Base-by-base conservation (phyloP, 75 land plant species). In the Selaginella tamariscina region DNA sequence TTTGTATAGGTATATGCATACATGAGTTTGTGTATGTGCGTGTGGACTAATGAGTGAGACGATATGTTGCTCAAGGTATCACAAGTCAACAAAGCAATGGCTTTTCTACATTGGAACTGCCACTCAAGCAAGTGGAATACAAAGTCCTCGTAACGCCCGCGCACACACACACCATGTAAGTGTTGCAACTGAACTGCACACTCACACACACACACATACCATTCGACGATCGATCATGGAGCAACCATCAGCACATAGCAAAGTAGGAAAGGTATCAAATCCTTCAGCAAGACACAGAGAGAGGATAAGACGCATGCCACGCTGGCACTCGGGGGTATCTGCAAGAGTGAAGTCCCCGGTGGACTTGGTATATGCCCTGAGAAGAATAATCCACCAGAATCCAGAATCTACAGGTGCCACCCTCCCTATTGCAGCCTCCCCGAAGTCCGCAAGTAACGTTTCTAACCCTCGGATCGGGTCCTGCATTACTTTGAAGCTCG, bases 191-290 rank as follows among this genome's bases (percentile, higher is more conserved):
- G n/a, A n/a, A n/a, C n/a, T n/a, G n/a, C n/a, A n/a, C n/a, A n/a
- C n/a, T n/a, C n/a, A n/a, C n/a, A n/a, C n/a, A n/a, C n/a, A n/a
- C n/a, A n/a, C n/a, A 49, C 54, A 74, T 77, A 89, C 96, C 96
- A 89, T 89, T 65, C 88, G 74, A 32, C 96, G 80, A 80, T 89
- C 96, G 56, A 89, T 81, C 96, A 89, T 89, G 21, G 77, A 87
- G 70, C 96, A 89, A 18, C 96, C 96, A 78, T 89, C 96, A 0
- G 96, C 96, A 71, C 96, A 89, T 0, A 89, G 86, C 13, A 89
- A 71, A 2, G 96, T 89, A 55, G 96, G 96, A 55, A 89, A 89
- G 33, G 96, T 89, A 67, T 89, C 96, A 70, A 89, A 87, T 0
- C 96, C 96, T 39, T 89, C 96, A 29, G 91, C 77, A 1, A 89